phyloP scores from a whole-genome alignment of 2,329 filamentous ascomycete genomes.

The Botryotinia narcissicola region DNA sequence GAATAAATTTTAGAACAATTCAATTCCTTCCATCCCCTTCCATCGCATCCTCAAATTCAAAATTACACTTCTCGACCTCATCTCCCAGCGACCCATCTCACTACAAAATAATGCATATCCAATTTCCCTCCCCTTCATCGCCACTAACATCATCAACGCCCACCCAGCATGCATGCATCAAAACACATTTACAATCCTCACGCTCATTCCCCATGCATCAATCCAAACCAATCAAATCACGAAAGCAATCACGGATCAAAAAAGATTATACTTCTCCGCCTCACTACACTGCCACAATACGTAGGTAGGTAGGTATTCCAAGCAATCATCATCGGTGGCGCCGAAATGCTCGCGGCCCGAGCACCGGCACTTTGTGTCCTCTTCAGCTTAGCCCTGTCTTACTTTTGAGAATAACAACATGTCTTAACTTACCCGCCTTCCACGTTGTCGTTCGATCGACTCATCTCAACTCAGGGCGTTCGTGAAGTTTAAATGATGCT shows the following conservation, averaged over 20 bases:
- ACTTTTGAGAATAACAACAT: not conserved
- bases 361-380: not conserved
- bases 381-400: not conserved
- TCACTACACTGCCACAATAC: not conserved
- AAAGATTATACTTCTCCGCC: not conserved
- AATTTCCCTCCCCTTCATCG: not conserved
- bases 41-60: not conserved
- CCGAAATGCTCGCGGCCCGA: not conserved
- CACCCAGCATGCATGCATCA: not conserved
- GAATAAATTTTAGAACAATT: not conserved
- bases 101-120: not conserved
- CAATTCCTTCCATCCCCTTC: not conserved
- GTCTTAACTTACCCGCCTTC: not conserved
- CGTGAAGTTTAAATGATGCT: not conserved
- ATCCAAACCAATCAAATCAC: not conserved
- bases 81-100: not conserved
- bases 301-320: not conserved
- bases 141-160: not conserved
- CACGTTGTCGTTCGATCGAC: not conserved
- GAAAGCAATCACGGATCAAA: not conserved
- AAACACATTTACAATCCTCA: not conserved
- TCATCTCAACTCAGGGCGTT: not conserved
- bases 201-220: not conserved
- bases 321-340: not conserved
- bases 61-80: not conserved